A percentile compares a stretch with the other conserved stretches of the same genome.
These are phyloP conservation scores for Camelina hispida DNA, from an alignment of 345 rosid genomes.

Conservation along the genomic window DNA sequence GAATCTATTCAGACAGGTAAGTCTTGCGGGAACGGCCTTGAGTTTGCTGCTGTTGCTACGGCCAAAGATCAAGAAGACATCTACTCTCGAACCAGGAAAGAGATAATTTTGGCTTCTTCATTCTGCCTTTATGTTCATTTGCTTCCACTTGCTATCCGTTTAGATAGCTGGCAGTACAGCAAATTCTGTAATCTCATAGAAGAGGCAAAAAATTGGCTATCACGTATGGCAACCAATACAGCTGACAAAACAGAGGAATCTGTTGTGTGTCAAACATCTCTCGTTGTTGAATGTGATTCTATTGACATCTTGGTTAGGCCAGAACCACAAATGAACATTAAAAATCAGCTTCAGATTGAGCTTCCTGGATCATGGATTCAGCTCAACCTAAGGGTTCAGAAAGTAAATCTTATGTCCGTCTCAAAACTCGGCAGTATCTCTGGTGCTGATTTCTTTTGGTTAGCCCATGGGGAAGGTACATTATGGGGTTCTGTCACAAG, in stretches of 20 bases:
- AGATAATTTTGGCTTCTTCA: constrained; percentile 68
- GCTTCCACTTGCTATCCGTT: constrained; percentile 50
- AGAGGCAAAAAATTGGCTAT: constrained; percentile 55
- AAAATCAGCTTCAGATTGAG: constrained; percentile 71
- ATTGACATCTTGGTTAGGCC: constrained; percentile 72
- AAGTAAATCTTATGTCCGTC: constrained; percentile 64
- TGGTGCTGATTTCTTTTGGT: constrained; percentile 76
- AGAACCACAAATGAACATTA: constrained; percentile 52
- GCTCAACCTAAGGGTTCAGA: constrained; percentile 65
- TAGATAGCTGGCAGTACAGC: constrained; percentile 59
- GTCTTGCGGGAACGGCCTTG: constrained; percentile 58
- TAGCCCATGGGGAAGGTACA: constrained; percentile 79
- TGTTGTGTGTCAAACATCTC: constrained; percentile 58
- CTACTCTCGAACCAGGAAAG: constrained; percentile 59
- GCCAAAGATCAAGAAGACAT: constrained; percentile 60
- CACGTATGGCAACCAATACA: constrained; percentile 45
- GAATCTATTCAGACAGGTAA: constrained; percentile 58
- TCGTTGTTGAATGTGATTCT: constrained; percentile 77
- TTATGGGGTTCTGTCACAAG: constrained; percentile 74
- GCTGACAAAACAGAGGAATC: constrained; percentile 41
- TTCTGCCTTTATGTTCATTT: constrained; percentile 65
- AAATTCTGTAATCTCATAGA: constrained; percentile 52
- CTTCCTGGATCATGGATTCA: constrained; percentile 88
- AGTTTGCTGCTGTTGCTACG: constrained; percentile 70
- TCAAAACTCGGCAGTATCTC: constrained; percentile 72